Base-by-base conservation (phyloP, 2,329 filamentous ascomycete species). In the Stagonosporopsis cucurbitacearum region DNA sequence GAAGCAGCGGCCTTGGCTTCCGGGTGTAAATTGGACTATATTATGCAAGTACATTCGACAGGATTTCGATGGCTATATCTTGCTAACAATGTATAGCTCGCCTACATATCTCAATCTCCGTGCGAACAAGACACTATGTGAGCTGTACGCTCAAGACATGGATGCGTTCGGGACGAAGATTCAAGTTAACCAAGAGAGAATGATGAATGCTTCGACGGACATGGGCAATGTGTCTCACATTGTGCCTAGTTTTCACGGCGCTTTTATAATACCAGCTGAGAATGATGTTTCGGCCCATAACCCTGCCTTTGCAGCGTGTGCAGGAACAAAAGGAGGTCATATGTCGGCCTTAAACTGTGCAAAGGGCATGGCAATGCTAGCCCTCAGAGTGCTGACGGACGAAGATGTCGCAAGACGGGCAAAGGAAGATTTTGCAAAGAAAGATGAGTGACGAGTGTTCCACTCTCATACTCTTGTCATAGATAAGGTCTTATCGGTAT, bases 81-180 rank as follows among this genome's bases (percentile, higher is more conserved):
- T 35, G 26, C 28, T 60, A 15, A 55, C 12, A 3, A 1, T 4
- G 4, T 28, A 13, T n/a, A 76, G 74, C 6, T 59, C 70, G 4
- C 72, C 71, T 4, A 71, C 74, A 1, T 84, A 83, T 47, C 75
- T 75, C 12, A 78, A 83, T 51, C 68, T 84, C 17, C 75, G 77
- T 20, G 66, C 77, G 6, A 84, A 82, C 53, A 68, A 75, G 6
- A 72, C 77, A 0, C 68, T 84, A 0, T 81, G 80, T 62, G 72
- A 74, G 41, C 62, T 66, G 2, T 84, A 81, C 50, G 71, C 75
- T 13, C 62, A 75, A 5, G 77, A 79, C 40, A 84, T 83, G 81
- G 69, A 66, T 2, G 52, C 58, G 0, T 66, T 77, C 1, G 77
- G 73, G 11, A 72, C 74, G 33, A 75, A 74, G 9, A 68, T 80